Base-by-base conservation (phyloP, 306 rosid genomes). In the Cotoneaster glaucophyllus region DNA sequence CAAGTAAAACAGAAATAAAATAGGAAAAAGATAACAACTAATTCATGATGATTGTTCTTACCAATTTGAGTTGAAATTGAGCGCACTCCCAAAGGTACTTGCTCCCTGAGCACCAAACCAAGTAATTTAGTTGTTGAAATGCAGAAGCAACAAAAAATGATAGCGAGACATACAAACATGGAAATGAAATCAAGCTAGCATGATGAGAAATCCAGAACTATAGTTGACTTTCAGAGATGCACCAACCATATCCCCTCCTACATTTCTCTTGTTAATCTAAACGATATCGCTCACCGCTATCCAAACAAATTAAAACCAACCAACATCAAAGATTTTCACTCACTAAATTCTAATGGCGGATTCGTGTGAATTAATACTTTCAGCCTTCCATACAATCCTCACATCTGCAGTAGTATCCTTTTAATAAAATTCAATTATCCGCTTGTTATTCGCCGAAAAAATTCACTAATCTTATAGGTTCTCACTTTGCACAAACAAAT, bases 11-110 rank as follows among this genome's bases (percentile, higher is more conserved):
- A 5, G 50, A 26, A 45, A 45, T 18, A 53, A 57, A 70, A 50
- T 1, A 13, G 24, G 69, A 26, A 67, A 67, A 64, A 29, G 13
- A 59, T 9, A 69, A 25, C 12, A 72, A 8, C 52, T 50, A 70
- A 62, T 12, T 19, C 21, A 71, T 50, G 48, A 65, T 52, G 77
- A 48, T 28, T 45, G 74, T 57, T 68, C 90, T 67, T 85, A 95
- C 99, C 99, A 1, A 92, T 37, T 89, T 95, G 99, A 52, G 99
- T 95, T 57, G 99, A 95, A 76, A 95, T 90, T 59, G 90, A 88
- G 72, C 99, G 99, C 22, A 87, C 88, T 59, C 97, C 96, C 64
- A 77, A 61, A 44, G 92, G 88, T 11, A 64, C 82, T 74, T 87
- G 90, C 26, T 95, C 97, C 84, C 99, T 95, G 90, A 21, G 81